Evolutionary conservation across 495 filamentous ascomycete genomes (phyloP).

Genomic region (Chaetomium fimeti): DNA sequence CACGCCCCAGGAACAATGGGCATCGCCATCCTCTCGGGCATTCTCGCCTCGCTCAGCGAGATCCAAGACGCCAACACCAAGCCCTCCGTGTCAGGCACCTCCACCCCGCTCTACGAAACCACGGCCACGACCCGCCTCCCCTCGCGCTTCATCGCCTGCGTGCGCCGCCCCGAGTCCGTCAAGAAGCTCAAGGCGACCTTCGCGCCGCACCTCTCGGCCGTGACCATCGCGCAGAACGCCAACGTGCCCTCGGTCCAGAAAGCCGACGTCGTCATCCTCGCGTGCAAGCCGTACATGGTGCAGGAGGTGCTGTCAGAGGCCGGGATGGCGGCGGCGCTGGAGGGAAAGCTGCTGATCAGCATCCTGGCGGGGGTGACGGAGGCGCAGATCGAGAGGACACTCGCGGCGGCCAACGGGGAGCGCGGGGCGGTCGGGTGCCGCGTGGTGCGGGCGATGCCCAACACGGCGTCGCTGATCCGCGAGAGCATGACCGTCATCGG

Average conservation of each 20-base stretch:
- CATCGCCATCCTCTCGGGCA: conserved; percentile 77
- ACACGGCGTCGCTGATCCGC: conserved; percentile 66
- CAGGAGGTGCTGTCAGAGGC: conserved; percentile 59
- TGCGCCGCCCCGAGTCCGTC: conserved; percentile 60
- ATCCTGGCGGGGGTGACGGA: conserved; percentile 80
- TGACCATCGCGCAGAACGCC: conserved; percentile 50
- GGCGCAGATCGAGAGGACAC: conserved; percentile 57
- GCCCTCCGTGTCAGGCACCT: conserved; percentile 46
- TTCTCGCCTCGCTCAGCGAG: conserved; percentile 63
- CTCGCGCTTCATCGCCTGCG: conserved; percentile 72
- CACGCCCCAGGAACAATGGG: conserved; percentile 67
- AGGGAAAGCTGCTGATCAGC: conserved; percentile 77
- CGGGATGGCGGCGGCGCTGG: conserved; percentile 67
- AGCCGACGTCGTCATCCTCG: conserved; percentile 66
- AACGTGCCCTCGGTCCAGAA: conserved; percentile 59
- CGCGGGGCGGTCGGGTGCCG: conserved; percentile 45
- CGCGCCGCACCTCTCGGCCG: conserved; percentile 44
- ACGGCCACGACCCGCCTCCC: conserved; percentile 61
- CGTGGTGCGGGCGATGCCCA: conserved; percentile 76
- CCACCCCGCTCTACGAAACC: conserved; percentile 51
- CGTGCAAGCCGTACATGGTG: conserved; percentile 77
- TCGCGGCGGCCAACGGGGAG: conserved; percentile 52
- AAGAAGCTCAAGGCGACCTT: conserved; percentile 62
- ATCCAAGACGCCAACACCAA: conserved; percentile 39
- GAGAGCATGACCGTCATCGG: conserved; percentile 80